phyloP scores from a whole-genome alignment of 2,329 filamentous ascomycete species.

The Phialophora tarda region DNA sequence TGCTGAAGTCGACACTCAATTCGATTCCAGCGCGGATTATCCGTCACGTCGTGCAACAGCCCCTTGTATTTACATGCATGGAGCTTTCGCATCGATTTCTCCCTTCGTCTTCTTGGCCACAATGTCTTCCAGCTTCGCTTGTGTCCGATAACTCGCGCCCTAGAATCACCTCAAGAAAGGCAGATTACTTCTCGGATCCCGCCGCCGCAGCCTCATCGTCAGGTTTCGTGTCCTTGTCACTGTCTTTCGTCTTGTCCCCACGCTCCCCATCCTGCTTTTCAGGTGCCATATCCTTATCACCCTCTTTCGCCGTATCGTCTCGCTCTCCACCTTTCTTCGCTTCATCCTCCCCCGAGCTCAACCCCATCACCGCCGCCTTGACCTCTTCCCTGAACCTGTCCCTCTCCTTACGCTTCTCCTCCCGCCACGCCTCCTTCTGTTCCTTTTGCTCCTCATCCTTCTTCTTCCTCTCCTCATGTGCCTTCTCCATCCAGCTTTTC shows the following conservation, averaged over 20 bases:
- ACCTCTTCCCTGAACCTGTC: constrained; percentile 27
- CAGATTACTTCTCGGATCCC: background rate
- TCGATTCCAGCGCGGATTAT: background rate
- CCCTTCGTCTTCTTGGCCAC: background rate
- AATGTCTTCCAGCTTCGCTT: background rate
- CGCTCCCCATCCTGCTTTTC: background rate
- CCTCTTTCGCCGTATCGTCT: background rate
- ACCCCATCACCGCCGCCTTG: constrained; percentile 28
- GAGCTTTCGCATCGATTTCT: background rate
- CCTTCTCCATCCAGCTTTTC: constrained; percentile 47
- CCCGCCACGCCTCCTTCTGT: constrained; percentile 26
- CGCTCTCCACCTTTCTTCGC: constrained; percentile 3
- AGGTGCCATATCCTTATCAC: background rate
- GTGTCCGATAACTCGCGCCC: background rate
- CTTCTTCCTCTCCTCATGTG: constrained; percentile 28
- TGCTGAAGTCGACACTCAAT: background rate
- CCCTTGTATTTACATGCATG: background rate
- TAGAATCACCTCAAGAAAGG: background rate
- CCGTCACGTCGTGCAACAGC: background rate
- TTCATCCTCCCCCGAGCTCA: constrained; percentile 11
- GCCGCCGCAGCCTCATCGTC: background rate
- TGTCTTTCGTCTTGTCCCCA: background rate
- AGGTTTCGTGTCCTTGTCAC: background rate
- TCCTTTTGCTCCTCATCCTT: constrained; percentile 37
- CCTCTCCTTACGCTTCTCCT: constrained; percentile 23